Evolutionary conservation across 306 rosid genomes (phyloP), one percentile per base, ranked within the genome.

Genomic region (Adenanthera pavonina): DNA sequence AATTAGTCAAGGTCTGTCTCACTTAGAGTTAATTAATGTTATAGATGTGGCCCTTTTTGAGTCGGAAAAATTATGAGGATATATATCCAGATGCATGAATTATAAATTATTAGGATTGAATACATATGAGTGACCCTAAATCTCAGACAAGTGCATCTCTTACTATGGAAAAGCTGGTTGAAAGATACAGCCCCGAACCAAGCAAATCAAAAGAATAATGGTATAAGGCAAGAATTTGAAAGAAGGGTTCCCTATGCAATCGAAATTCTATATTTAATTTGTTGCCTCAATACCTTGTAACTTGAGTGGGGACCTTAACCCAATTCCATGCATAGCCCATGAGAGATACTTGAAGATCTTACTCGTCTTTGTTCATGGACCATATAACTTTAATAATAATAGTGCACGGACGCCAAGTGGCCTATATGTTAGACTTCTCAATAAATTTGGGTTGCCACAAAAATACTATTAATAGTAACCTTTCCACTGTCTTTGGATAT

Each of bases 221-320:
- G 72, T 77, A 65, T 48, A 77, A 59, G 73, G 74, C 81, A 72
- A 81, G 33, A 33, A n/a, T 83, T 74, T 76, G 60, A 67, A 72
- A 66, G 43, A 74, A 72, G 67, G 33, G 60, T 72, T 40, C 8
- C 36, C 11, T 76, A 74, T 60, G 80, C 48, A 68, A 12, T 73
- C 56, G 69, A 49, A 36, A 47, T 41, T 48, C 41, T n/a, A 34
- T 41, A 66, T 8, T 19, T 19, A 56, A 65, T 25, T 36, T 57
- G 81, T 70, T 79, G 68, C 25, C 74, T 65, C 48, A 70, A 44
- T 61, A 69, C 17, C 25, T 80, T 36, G 65, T 20, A 52, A 83
- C 68, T 49, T 16, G 40, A 60, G 84, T 78, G 84, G 89, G 89
- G 89, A 84, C 89, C 87, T 33, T 52, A 59, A 73, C 78, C 73